Conservation (phyloP, 805 yeast species). For the Alloascoidea africana region DNA sequence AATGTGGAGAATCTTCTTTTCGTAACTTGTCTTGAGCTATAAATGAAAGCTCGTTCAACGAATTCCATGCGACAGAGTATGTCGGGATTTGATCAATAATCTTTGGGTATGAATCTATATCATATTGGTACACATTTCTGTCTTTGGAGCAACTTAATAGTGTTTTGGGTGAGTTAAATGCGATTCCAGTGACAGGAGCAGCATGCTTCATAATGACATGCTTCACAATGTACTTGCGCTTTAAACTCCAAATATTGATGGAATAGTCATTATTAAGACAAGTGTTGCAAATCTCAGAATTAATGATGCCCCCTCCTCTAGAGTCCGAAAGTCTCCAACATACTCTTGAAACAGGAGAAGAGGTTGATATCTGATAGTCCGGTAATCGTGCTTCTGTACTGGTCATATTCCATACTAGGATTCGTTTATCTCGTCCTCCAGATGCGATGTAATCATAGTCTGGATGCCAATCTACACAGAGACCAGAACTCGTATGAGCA, state of each 20-base stretch:
- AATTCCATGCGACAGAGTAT: constrained; percentile 44
- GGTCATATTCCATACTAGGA: constrained; percentile 60
- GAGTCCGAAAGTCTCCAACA: constrained; percentile 42
- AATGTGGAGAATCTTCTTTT: background rate
- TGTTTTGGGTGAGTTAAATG: constrained; percentile 30
- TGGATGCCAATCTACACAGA: constrained; percentile 82
- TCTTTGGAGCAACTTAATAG: constrained; percentile 40
- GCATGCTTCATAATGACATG: constrained; percentile 33
- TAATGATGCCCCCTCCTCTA: constrained; percentile 26
- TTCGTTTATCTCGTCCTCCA: constrained; percentile 83
- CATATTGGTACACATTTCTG: constrained; percentile 30
- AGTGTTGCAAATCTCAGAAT: constrained; percentile 60
- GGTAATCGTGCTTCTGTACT: constrained; percentile 31
- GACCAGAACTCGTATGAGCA: constrained; percentile 87
- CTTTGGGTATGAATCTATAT: constrained; percentile 25
- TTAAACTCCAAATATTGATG: constrained; percentile 53
- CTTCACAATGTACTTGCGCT: constrained; percentile 59
- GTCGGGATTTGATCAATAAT: constrained; percentile 35
- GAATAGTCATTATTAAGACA: constrained; percentile 57
- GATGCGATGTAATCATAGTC: constrained; percentile 66
- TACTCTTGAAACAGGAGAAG: constrained; percentile 67
- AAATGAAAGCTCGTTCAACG: constrained; percentile 31
- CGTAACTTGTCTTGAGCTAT: constrained; percentile 27
- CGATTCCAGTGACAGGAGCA: constrained; percentile 38
- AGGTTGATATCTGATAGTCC: constrained; percentile 54